Base-by-base conservation (phyloP, 2,329 filamentous ascomycete genomes). In the Penicillium expansum region DNA sequence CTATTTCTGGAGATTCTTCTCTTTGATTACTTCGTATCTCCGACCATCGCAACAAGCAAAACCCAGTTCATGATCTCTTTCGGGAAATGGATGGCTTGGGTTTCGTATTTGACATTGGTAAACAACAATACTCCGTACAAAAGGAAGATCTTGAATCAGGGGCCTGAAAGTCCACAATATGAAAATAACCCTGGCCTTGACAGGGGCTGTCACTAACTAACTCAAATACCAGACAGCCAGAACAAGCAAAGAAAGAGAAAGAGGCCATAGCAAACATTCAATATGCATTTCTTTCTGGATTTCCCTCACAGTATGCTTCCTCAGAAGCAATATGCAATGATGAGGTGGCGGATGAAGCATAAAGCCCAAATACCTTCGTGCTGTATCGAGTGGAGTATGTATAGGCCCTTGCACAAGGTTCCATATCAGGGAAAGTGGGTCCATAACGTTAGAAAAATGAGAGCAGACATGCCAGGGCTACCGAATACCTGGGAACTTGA, bases 81-180 rank as follows among this genome's bases (percentile, higher is more conserved):
- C 4, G 18, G 22, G n/a, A 18, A 29, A 27, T 32, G 45, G 10
- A 30, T 43, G 32, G 2, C 7, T 39, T 32, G 35, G 9, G 14
- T 11, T 41, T 47, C 13, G 20, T 29, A 27, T 27, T 41, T 22
- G 10, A 6, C 11, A 20, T 32, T 29, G 9, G 16, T 35, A 11
- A 11, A 24, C 13, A 24, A 45, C 11, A 14, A 13, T 13, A 7
- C 14, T n/a, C 8, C 24, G 33, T 10, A 48, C 48, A 71, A 68
- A 3, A 75, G 83, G 20, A 32, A 48, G 13, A 10, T 7, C 14
- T 32, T 9, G 41, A 45, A 22, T 30, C 35, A 52, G 48, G 42
- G 20, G 20, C n/a, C 29, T 29, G 43, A 35, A 39, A 32, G 20
- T 47, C 11, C 16, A 16, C 13, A 41, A 41, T 39, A 13, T 16